These are phyloP conservation scores for Caryopteris hybrid DNA, from an alignment of 305 asterid species.

Conservation along the genomic window DNA sequence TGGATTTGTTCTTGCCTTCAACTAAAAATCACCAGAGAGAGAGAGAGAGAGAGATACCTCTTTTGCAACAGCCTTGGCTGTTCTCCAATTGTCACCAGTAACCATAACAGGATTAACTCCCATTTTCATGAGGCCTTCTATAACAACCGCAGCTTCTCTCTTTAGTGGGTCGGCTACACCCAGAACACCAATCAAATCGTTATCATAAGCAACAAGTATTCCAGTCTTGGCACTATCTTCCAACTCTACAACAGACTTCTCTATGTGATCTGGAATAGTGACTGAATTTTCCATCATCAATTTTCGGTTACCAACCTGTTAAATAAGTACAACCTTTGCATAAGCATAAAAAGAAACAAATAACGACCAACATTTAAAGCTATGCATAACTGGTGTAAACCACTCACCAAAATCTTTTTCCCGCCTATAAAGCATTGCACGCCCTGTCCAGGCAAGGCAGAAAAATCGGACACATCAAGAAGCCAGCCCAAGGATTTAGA, in stretches of 20 bases:
- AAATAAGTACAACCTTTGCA: slow-evolving; percentile 13
- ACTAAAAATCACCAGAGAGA: too few relatives aligned
- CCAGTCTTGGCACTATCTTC: slow-evolving; percentile 97
- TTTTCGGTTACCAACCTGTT: slow-evolving; percentile 90
- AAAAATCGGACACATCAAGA: slow-evolving; percentile 69
- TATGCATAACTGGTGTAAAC: slow-evolving; percentile 5
- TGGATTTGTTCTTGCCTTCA: too few relatives aligned
- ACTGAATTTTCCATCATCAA: slow-evolving; percentile 65
- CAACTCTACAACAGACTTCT: slow-evolving; percentile 73
- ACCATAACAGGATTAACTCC: slow-evolving; percentile 94
- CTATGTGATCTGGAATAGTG: slow-evolving; percentile 52
- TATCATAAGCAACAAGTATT: slow-evolving; percentile 67
- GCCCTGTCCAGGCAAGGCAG: slow-evolving; percentile 91
- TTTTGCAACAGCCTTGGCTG: slow-evolving; percentile 97
- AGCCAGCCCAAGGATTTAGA: slow-evolving; percentile 81
- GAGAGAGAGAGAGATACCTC: slow-evolving; percentile 55
- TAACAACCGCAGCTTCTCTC: slow-evolving; percentile 95
- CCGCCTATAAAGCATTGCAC: slow-evolving; percentile 75
- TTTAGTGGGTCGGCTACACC: slow-evolving; percentile 98
- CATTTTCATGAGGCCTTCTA: slow-evolving; percentile 92
- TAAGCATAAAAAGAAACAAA: background rate
- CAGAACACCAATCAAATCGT: slow-evolving; percentile 64
- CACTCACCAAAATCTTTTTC: slow-evolving; percentile 76
- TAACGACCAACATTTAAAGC: background rate
- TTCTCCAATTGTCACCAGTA: slow-evolving; percentile 99